Evolutionary conservation across 2,329 filamentous ascomycete genomes (phyloP), one percentile per base, ranked within the genome.

Genomic region (Exophiala spinifera): DNA sequence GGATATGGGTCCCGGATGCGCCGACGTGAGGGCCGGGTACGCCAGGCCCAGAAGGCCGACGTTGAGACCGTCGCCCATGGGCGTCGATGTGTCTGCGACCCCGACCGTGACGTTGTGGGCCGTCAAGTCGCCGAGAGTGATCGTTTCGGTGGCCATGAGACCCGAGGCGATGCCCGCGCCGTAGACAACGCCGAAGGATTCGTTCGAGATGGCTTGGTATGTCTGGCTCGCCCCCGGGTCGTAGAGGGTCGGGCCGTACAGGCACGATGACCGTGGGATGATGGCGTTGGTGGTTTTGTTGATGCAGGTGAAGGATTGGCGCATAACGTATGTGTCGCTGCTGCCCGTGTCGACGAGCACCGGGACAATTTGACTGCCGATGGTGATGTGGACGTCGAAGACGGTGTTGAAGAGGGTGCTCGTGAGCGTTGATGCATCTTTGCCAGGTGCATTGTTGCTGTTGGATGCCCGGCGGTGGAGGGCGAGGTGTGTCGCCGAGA

Each of bases 21-120:
- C 70, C 19, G 71, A 73, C 0, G 78, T 80, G 39, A 80, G 61
- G 13, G 72, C 67, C 6, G 76, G 74, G 61, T 79, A 82, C 1
- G 71, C 77, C 11, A 83, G 69, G 1, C 79, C 80, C 3, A 82
- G 60, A 1, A 82, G 64, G 2, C 80, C 79, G 21, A 72, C 74
- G 1, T 75, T 74, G 17, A 71, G 64, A 1, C 67, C 69, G 52
- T 80, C 75, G 7, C 76, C 76, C 15, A 69, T 63, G 68, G 73
- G 77, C 11, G 67, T 70, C 0, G 75, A 71, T 33, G 64, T 59
- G 45, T 74, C 69, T 3, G 77, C 76, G 14, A 79, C 57, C 0
- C 71, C 77, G n/a, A 82, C 67, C 28, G 75, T 70, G 61, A 80
- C 76, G 7, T 66, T 25, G 2, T 69, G 62, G 46, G 68, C 61